These are phyloP conservation scores for Chrysanthemum seticuspe DNA, from an alignment of 129 eudicot species.

Conservation along the genomic window DNA sequence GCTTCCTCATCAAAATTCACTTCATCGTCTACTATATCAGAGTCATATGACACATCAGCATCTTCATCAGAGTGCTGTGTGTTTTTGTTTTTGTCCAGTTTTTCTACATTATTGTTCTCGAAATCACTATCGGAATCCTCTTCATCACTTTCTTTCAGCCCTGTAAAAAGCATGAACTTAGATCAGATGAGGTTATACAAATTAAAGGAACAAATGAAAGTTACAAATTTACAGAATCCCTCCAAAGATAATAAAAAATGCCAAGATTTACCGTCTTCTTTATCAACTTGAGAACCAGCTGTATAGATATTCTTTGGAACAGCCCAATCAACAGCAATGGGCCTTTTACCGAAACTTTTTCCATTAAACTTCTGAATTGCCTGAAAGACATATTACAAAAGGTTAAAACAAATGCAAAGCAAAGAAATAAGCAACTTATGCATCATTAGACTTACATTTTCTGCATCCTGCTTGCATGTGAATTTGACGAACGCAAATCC, in stretches of 20 bases:
- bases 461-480: slow-evolving; percentile 94
- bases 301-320: slow-evolving; percentile 76
- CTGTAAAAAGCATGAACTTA: slow-evolving; percentile 38
- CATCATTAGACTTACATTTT: slow-evolving; percentile 53
- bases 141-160: slow-evolving; percentile 43
- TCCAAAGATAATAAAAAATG: neutral
- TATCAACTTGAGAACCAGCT: slow-evolving; percentile 42
- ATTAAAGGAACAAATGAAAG: neutral
- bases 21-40: slow-evolving; percentile 31
- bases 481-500: slow-evolving; percentile 96
- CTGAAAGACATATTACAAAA: slow-evolving; percentile 34
- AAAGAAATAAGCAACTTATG: slow-evolving; percentile 10
- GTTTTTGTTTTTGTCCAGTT: slow-evolving; percentile 19
- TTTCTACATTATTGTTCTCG: slow-evolving; percentile 45
- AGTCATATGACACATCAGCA: slow-evolving; percentile 44
- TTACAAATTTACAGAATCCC: neutral
- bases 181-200: neutral
- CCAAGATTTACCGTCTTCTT: slow-evolving; percentile 56
- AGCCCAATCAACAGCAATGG: slow-evolving; percentile 99
- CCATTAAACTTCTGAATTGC: slow-evolving; percentile 92
- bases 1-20: slow-evolving; percentile 70
- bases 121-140: slow-evolving; percentile 46
- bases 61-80: slow-evolving; percentile 33
- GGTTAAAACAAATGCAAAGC: neutral
- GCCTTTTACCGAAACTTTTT: slow-evolving; percentile 58